Conservation (phyloP, 768 basidiomycete genomes). For the Galerina sulciceps region DNA sequence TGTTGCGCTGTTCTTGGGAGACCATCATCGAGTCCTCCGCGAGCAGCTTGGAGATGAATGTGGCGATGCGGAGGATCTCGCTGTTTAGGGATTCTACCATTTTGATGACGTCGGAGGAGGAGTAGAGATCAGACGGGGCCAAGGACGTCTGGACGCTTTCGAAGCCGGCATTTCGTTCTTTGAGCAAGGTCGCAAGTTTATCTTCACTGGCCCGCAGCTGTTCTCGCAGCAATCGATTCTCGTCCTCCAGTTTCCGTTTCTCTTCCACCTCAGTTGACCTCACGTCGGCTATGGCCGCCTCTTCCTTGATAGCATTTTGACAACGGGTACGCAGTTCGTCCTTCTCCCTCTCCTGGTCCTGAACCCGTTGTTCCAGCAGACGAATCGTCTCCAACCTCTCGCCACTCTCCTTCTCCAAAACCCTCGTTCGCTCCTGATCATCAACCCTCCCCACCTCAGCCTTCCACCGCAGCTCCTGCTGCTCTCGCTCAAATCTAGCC, state of each 20-base stretch:
- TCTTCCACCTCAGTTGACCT: background rate
- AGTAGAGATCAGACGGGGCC: conserved; percentile 22
- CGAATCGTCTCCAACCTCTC: background rate
- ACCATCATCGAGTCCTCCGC: conserved; percentile 27
- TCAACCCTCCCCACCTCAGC: no score
- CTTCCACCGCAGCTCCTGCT: no score
- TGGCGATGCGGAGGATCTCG: conserved; percentile 43
- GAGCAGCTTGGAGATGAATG: conserved; percentile 41
- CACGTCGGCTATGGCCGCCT: background rate
- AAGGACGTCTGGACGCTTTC: conserved; percentile 19
- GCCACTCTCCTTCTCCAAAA: background rate
- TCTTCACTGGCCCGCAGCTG: background rate
- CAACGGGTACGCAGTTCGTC: background rate
- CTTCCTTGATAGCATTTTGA: background rate
- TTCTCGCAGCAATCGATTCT: conserved; percentile 3
- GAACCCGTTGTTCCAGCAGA: background rate
- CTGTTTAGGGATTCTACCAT: conserved; percentile 38
- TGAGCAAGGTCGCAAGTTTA: conserved; percentile 11
- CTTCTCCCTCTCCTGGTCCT: conserved; percentile 7
- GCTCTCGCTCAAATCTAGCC: no score
- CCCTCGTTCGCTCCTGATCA: no score
- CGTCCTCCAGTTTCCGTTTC: conserved; percentile 12
- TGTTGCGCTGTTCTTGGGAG: background rate
- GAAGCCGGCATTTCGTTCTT: conserved; percentile 5
- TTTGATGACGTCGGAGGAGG: conserved; percentile 23